A percentile compares a stretch with the other conserved stretches of the same genome.
phyloP scores from a whole-genome alignment of 139 green algal genomes.

The Chlorella sp. region DNA sequence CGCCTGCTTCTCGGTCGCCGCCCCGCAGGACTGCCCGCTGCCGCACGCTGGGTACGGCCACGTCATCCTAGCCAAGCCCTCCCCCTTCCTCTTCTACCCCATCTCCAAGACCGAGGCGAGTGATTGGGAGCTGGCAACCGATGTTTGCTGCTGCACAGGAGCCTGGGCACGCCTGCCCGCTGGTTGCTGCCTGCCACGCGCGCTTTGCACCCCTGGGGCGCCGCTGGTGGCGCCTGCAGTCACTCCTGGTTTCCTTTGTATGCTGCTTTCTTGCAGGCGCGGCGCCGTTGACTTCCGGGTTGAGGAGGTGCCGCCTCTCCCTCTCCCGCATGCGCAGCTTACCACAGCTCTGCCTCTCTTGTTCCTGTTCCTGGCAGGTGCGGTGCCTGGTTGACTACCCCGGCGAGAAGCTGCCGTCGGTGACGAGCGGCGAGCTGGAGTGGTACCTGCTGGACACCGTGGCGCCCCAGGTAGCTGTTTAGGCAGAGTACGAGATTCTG shows the following conservation, averaged over 20 bases:
- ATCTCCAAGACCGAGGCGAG: constrained; percentile 87
- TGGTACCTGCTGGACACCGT: constrained; percentile 68
- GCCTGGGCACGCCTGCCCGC: too few relatives aligned
- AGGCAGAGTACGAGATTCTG: not conserved
- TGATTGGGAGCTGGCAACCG: too few relatives aligned
- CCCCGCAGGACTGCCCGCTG: constrained; percentile 56
- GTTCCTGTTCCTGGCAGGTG: constrained; percentile 92
- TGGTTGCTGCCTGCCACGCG: too few relatives aligned
- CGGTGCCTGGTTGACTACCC: constrained; percentile 88
- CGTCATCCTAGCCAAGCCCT: constrained; percentile 94
- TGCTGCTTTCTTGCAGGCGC: too few relatives aligned
- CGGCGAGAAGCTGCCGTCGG: constrained; percentile 70
- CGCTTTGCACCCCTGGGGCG: too few relatives aligned
- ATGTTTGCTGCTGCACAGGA: too few relatives aligned
- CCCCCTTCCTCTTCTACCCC: constrained; percentile 98
- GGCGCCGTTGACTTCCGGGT: too few relatives aligned
- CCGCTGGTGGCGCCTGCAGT: too few relatives aligned
- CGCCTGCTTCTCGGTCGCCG: constrained; percentile 89
- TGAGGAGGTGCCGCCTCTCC: too few relatives aligned
- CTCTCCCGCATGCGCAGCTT: too few relatives aligned
- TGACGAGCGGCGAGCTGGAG: constrained; percentile 62
- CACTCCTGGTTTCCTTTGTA: too few relatives aligned
- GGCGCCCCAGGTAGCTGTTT: constrained; percentile 40
- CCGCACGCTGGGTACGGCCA: constrained; percentile 92
- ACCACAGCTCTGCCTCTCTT: too few relatives aligned